These are phyloP conservation scores for Mycogone perniciosa DNA, from an alignment of 2,329 filamentous ascomycete genomes.

Conservation along the genomic window DNA sequence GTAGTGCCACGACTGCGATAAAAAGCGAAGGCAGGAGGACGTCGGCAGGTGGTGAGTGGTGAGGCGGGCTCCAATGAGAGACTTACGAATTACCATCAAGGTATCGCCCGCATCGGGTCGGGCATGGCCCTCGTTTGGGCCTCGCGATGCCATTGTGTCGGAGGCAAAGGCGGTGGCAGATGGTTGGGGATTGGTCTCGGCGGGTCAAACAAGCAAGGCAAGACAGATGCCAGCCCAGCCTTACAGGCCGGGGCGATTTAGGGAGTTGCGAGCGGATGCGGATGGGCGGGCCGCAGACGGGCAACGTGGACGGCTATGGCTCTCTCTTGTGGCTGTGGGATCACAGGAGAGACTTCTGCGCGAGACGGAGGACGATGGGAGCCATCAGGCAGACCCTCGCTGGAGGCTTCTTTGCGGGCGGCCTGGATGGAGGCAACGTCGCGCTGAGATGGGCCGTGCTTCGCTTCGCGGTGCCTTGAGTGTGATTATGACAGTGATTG, in stretches of 20 bases:
- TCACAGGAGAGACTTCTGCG: background rate
- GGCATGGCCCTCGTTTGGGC: conserved; percentile 28
- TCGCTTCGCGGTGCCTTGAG: background rate
- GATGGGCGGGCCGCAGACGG: background rate
- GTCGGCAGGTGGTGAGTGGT: conserved; percentile 3
- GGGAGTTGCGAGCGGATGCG: background rate
- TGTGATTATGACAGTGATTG: background rate
- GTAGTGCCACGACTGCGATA: background rate
- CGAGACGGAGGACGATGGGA: background rate
- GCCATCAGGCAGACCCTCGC: background rate
- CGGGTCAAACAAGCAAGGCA: background rate
- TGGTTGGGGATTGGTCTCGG: background rate
- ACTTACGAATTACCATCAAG: conserved; percentile 66
- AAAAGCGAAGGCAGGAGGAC: background rate
- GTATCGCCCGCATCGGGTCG: conserved; percentile 60
- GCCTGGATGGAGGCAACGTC: background rate
- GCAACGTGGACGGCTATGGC: background rate
- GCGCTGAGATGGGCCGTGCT: background rate
- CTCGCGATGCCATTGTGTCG: conserved; percentile 32
- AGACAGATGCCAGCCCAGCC: background rate
- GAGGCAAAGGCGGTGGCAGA: background rate
- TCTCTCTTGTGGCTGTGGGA: background rate
- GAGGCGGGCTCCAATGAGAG: conserved; percentile 18
- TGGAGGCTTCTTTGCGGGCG: background rate
- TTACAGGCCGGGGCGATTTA: background rate